These are phyloP conservation scores for Lodderomyces orthopsilosis DNA, from an alignment of 1,139 yeast species.

Conservation along the genomic window DNA sequence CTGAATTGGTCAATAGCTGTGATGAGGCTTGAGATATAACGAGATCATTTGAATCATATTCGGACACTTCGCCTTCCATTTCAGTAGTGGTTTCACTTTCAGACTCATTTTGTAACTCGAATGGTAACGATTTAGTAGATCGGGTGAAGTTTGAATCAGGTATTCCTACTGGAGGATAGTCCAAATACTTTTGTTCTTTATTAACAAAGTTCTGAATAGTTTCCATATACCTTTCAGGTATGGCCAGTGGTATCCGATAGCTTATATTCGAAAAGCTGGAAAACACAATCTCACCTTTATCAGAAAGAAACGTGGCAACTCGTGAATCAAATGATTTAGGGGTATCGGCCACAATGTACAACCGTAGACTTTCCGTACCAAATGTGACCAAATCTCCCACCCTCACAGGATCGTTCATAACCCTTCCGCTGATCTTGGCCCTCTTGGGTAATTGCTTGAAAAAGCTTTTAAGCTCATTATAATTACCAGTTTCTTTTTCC, in stretches of 20 bases:
- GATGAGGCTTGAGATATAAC: conserved; percentile 40
- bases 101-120: conserved; percentile 16
- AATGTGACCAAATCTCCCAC: conserved; percentile 43
- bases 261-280: conserved; percentile 45
- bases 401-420: conserved; percentile 23
- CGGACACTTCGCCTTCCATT: conserved; percentile 6
- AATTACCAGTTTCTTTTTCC: conserved; percentile 11
- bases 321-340: conserved; percentile 28
- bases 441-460: conserved; percentile 17
- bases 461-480: conserved; percentile 8
- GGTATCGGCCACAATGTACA: conserved; percentile 32
- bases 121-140: conserved; percentile 23
- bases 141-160: conserved; percentile 32
- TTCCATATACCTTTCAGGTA: conserved; percentile 31
- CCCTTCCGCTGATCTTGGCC: conserved; percentile 26
- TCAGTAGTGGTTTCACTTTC: conserved; percentile 4
- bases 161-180: conserved; percentile 41
- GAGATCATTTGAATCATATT: conserved; percentile 24
- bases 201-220: conserved; percentile 27
- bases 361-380: conserved; percentile 26
- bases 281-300: conserved; percentile 55
- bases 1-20: conserved; percentile 33
- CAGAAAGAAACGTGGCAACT: conserved; percentile 50
- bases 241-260: conserved; percentile 53
- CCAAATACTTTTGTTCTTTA: conserved; percentile 30